These are phyloP conservation scores for Phytopythium helicoides DNA, from an alignment of 352 stramenopile genomes.

Conservation along the genomic window DNA sequence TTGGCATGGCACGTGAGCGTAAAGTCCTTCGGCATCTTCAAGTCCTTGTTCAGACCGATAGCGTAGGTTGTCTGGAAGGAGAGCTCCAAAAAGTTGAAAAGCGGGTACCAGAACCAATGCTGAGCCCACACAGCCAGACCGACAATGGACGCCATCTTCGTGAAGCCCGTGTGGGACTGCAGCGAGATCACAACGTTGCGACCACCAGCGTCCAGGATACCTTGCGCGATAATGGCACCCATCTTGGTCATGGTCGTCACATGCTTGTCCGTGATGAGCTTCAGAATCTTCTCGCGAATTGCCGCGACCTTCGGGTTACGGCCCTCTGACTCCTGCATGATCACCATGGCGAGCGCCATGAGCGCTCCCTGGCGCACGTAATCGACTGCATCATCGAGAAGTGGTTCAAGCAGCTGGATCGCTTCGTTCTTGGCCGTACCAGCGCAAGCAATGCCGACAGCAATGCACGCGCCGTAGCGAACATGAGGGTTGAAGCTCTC, in stretches of 20 bases:
- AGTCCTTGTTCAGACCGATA: constrained; percentile 97
- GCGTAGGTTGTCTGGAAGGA: constrained; percentile 95
- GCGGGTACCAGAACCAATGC: constrained; percentile 99
- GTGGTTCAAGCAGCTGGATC: constrained; percentile 96
- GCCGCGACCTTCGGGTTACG: constrained; percentile 84
- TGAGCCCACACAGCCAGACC: constrained; percentile 97
- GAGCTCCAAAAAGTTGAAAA: constrained; percentile 98
- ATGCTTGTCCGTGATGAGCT: constrained; percentile 96
- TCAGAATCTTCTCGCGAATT: constrained; percentile 85
- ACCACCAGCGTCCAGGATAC: constrained; percentile 97
- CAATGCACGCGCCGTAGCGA: constrained; percentile 98
- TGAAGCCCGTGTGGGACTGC: constrained; percentile 96
- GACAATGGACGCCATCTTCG: constrained; percentile 96
- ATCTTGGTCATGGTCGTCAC: constrained; percentile 99
- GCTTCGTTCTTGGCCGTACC: constrained; percentile 96
- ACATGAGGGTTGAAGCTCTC: constrained; percentile 99
- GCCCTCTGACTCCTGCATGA: constrained; percentile 96
- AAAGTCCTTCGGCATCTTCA: constrained; percentile 97
- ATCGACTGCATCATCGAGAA: constrained; percentile 98
- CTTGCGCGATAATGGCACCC: constrained; percentile 96
- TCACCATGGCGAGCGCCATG: constrained; percentile 96
- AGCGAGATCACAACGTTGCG: constrained; percentile 97
- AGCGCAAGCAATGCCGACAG: constrained; percentile 97
- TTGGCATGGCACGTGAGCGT: constrained; percentile 92
- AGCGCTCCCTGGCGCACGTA: constrained; percentile 98